Evolutionary conservation across 495 filamentous ascomycete genomes (phyloP), one percentile per base, ranked within the genome.

Genomic region (Aspergillus leporis): DNA sequence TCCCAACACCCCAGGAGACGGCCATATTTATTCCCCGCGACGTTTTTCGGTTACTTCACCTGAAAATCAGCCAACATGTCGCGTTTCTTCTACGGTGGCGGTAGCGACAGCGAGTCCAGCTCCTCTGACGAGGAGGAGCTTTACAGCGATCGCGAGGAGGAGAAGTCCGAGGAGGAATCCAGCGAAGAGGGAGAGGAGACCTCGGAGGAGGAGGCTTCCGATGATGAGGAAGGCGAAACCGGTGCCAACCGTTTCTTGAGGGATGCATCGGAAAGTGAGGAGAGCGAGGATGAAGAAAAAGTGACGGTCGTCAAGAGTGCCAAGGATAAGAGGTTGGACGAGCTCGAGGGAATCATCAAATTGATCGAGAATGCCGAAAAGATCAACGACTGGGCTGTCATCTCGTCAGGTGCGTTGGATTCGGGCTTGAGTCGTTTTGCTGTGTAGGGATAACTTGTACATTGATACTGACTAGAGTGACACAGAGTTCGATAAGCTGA

Each of bases 401-500:
- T 99, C 66, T 90, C 92, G 60, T 83, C 86, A 71, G 91, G 93
- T 93, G 80, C 70, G 85, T 81, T 49, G 53, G 40, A 30, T 19
- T 3, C 12, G 16, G 55, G 56, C 31, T 49, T 40, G 54, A 31
- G n/a, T 34, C 23, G 30, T 59, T 49, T 60, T 59, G 14, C 38
- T 5, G 38, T 60, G 51, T 52, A 23, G 43, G 43, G 8, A 7
- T 23, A 22, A 47, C 10, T 6, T 3, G 43, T 12, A 23, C 21
- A 22, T 56, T 7, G 47, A 56, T 57, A 63, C 67, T 75, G 56
- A 72, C 59, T 60, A 45, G 47, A 16, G 32, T 34, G 58, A 48
- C 60, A 23, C 59, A 95, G 93, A 98, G 74, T 98, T 95, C 81
- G 94, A 99, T 74, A 97, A 93, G 80, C 83, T 99, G 70, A 98